A percentile compares a stretch with the other conserved stretches of the same genome.
phyloP scores from a whole-genome alignment of 257 asterid genomes.

The Misopates orontium region DNA sequence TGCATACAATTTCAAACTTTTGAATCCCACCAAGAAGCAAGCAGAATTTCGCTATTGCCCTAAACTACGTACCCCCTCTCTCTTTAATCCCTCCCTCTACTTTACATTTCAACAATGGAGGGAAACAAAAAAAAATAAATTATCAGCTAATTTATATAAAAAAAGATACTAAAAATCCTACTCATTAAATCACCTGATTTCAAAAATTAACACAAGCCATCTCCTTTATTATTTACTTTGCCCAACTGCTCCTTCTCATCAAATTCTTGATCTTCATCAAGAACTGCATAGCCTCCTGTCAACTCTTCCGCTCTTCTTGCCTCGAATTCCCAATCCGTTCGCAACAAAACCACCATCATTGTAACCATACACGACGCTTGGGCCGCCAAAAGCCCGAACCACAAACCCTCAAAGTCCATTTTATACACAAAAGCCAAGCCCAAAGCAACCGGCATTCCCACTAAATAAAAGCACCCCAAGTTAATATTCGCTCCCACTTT shows the following conservation, averaged over 20 bases:
- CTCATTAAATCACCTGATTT: not conserved
- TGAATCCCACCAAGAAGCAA: conserved; percentile 30
- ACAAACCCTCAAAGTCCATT: conserved; percentile 70
- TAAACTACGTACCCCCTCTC: not conserved
- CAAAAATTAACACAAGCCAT: conserved; percentile 37
- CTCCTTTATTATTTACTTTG: conserved; percentile 25
- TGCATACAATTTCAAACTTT: conserved; percentile 16
- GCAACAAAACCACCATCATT: conserved; percentile 56
- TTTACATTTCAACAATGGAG: conserved; percentile 29
- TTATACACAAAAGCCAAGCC: conserved; percentile 53
- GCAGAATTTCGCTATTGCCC: conserved; percentile 14
- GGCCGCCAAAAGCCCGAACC: conserved; percentile 84
- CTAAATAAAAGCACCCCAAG: conserved; percentile 71
- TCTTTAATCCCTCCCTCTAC: conserved; percentile 13
- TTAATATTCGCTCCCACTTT: conserved; percentile 77
- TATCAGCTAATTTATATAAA: too few relatives aligned
- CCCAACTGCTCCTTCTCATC: conserved; percentile 20
- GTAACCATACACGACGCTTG: conserved; percentile 70
- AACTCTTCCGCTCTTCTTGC: conserved; percentile 57
- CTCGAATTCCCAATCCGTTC: conserved; percentile 77
- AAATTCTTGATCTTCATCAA: conserved; percentile 24
- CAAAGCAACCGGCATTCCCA: conserved; percentile 82
- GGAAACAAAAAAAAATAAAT: not conserved
- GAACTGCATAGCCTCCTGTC: conserved; percentile 35
- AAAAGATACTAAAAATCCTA: not conserved